Evolutionary conservation across 192 early-diverging fungal genomes (phyloP), one percentile per base, ranked within the genome.

Genomic region (Backusella luteola): DNA sequence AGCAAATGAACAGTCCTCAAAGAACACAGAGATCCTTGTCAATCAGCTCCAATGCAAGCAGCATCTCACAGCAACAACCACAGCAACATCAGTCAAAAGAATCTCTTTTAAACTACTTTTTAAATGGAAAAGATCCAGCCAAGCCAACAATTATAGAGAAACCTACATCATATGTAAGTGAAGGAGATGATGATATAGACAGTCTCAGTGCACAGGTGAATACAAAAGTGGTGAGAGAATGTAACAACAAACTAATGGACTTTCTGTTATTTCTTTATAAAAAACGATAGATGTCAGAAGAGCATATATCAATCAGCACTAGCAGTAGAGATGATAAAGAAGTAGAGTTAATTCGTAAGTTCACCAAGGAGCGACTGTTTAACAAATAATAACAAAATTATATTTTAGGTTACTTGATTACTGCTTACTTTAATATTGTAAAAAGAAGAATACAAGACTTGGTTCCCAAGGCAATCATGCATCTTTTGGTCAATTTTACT

Each of bases 401-500:
- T 53, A 21, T 12, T 63, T 26, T 73, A 88, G 87, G 84, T 46
- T 90, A 88, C 2, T 83, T 94, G 29, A 92, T 94, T 56, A 79
- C 88, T 12, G 89, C 91, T 29, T 94, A 94, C 80, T 94, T 94
- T 76, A 84, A 86, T 59, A 90, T 94, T 75, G 91, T 92, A 39
- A 89, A 91, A 75, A 93, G 92, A 82, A 87, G 90, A 15, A 88
- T 93, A 63, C 90, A 91, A 78, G 93, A 94, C 63, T 70, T 90
- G 71, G 91, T 94, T 9, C 93, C 93, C 36, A 94, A 94, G 81
- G 90, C 93, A 2, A 87, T 94, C 68, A 94, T 94, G 93, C 91
- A 94, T 66, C 75, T 93, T 66, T 79, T 94, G 63, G 93, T 94
- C 69, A 93, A 93, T 72, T 83, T 87, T 75, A 88, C 88, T 49